A percentile compares a stretch with the other conserved stretches of the same genome.
These are phyloP conservation scores for Rhodotorula sp. DNA, from an alignment of 1,284 basidiomycete genomes.

Conservation along the genomic window DNA sequence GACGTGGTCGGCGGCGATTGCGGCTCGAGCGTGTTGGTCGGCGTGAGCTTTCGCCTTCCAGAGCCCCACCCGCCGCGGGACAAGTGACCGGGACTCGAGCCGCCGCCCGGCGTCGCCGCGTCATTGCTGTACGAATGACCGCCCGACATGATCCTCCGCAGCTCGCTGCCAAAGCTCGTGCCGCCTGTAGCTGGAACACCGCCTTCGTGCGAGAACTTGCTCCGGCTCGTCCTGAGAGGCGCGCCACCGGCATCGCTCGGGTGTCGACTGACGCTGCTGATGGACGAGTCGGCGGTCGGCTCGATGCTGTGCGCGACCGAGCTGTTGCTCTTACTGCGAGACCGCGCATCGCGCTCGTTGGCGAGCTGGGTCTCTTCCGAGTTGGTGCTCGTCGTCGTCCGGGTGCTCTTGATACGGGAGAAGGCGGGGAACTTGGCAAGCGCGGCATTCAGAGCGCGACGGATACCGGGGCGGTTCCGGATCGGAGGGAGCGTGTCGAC, in stretches of 20 bases:
- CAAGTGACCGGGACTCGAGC: slow-evolving; percentile 10
- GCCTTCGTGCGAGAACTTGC: slow-evolving; percentile 27
- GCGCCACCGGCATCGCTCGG: slow-evolving; percentile 21
- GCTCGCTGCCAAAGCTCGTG: slow-evolving; percentile 14
- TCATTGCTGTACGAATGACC: neutral
- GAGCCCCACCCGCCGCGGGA: slow-evolving; percentile 25
- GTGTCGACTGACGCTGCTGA: slow-evolving; percentile 22
- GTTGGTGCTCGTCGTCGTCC: slow-evolving; percentile 14
- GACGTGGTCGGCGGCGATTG: neutral
- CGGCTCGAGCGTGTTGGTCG: slow-evolving; percentile 5
- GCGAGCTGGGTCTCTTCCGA: slow-evolving; percentile 7
- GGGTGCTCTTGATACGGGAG: slow-evolving; percentile 31
- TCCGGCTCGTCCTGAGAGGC: neutral
- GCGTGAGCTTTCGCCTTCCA: slow-evolving; percentile 14
- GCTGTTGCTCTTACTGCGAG: slow-evolving; percentile 37
- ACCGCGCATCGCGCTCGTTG: slow-evolving; percentile 9
- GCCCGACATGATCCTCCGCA: slow-evolving; percentile 33
- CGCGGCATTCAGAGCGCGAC: slow-evolving; percentile 37
- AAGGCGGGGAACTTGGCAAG: slow-evolving; percentile 38
- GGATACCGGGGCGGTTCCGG: slow-evolving; percentile 37
- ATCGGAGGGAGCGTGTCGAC: slow-evolving; percentile 31
- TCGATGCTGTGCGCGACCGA: slow-evolving; percentile 22
- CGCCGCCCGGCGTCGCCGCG: neutral
- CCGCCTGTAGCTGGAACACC: neutral
- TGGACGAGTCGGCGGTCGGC: neutral